Base-by-base conservation (phyloP, 352 stramenopile genomes). In the Blastocystis sp. region DNA sequence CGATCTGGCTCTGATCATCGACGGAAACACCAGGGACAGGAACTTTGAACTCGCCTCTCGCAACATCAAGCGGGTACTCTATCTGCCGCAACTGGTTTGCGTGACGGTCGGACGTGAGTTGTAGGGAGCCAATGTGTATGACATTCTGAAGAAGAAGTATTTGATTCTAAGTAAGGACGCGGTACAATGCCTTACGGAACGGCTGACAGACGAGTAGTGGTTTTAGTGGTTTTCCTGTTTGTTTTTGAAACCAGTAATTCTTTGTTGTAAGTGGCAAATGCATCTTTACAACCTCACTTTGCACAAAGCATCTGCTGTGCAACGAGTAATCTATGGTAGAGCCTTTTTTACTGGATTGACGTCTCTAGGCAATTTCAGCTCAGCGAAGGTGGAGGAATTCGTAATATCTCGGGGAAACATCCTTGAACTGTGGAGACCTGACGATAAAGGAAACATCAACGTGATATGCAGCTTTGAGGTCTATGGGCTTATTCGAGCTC, bases 351-450 rank as follows among this genome's bases (percentile, higher is more conserved):
- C 34, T 18, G 37, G 29, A 34, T n/a, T 64, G 47, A 29, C 41
- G 23, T 80, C 26, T 69, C 43, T 69, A 87, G 95, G 95, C 63
- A 97, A 97, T 92, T 98, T 98, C 90, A 94, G 93, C 54, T 93
- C 91, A 3, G 79, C 94, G 23, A 94, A 97, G 89, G 93, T 94
- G 41, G 94, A 98, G 69, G 96, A 99, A 92, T 95, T 99, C 73
- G 93, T 97, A n/a, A 93, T 98, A 45, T 92, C 95, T 63, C 93
- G 94, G 41, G 95, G 96, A 45, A 96, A 96, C 37, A 93, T 96
- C 69, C 92, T 99, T 66, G 96, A 98, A 91, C 90, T 99, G 50
- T 93, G 91, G 63, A 80, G 80, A 56, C 63, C 89, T 62, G 80
- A 91, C 43, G 91, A 90, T 41, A 87, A 50, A 26, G 91, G 94